Evolutionary conservation across 768 basidiomycete genomes (phyloP).

Genomic region (Kwoniella bestiolae): DNA sequence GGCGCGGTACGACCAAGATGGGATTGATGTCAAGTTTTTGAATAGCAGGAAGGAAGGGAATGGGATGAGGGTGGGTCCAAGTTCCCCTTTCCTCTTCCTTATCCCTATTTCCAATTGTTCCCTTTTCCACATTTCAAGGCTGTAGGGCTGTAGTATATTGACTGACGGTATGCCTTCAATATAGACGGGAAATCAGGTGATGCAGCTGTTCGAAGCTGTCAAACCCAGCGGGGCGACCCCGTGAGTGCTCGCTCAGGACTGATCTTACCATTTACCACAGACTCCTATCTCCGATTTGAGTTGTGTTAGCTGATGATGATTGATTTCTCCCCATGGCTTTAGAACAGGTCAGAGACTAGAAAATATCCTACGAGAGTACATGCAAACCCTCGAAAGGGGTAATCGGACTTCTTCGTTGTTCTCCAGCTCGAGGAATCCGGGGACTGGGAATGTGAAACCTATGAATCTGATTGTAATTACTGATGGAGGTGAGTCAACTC

Average conservation of each 20-base stretch:
- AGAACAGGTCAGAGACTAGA: constrained; percentile 40
- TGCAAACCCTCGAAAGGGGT: constrained; percentile 37
- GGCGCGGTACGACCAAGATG: constrained; percentile 33
- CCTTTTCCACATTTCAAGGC: no score
- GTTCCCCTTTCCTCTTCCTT: no score
- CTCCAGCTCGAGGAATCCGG: constrained; percentile 4
- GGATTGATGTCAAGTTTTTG: constrained; percentile 52
- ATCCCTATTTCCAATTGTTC: no score
- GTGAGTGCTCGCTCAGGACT: constrained; percentile 27
- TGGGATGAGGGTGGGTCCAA: constrained; percentile 37
- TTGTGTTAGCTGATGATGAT: no score
- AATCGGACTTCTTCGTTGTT: neutral
- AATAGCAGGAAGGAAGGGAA: constrained; percentile 46
- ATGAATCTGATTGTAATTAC: constrained; percentile 50
- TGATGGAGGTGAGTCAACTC: constrained; percentile 41
- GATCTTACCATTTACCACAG: neutral
- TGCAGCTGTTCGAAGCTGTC: constrained; percentile 47
- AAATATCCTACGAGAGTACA: constrained; percentile 45
- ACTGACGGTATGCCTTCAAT: constrained; percentile 20
- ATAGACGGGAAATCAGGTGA: constrained; percentile 31
- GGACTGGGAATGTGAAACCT: constrained; percentile 49
- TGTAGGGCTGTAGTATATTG: constrained; percentile 19
- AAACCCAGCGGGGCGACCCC: constrained; percentile 46
- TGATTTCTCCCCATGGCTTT: neutral
- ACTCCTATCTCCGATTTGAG: no score